Conservation (phyloP, 495 filamentous ascomycete species). For the Penicillium fimorum region DNA sequence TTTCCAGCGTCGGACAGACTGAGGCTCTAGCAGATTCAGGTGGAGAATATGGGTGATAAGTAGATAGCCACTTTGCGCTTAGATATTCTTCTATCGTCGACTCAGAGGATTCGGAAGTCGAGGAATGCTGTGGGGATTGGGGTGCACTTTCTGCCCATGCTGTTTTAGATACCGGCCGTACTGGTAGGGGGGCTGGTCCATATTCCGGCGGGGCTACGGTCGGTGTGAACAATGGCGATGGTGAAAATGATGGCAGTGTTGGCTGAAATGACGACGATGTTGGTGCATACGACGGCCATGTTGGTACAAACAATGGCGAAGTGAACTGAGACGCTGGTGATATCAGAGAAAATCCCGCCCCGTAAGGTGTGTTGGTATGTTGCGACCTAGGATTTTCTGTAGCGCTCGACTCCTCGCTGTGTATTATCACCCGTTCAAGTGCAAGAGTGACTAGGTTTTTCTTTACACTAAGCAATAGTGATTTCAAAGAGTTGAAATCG, state of each 20-base stretch:
- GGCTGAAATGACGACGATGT: too few species aligned
- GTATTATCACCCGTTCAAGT: conserved; percentile 11
- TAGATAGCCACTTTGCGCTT: conserved; percentile 11
- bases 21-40: conserved; percentile 4
- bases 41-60: conserved; percentile 12
- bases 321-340: too few species aligned
- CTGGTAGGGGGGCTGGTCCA: conserved; percentile 9
- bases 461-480: conserved; percentile 12
- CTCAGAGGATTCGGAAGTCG: conserved; percentile 13
- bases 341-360: too few species aligned
- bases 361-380: too few species aligned
- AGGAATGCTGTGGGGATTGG: conserved; percentile 7
- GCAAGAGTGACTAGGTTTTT: conserved; percentile 12
- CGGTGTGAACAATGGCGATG: background rate
- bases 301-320: too few species aligned
- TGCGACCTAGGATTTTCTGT: conserved; percentile 4
- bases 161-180: conserved; percentile 6
- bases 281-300: too few species aligned
- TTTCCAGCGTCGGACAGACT: conserved; percentile 10
- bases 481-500: conserved; percentile 15
- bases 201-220: background rate
- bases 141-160: conserved; percentile 8
- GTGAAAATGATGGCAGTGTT: conserved; percentile 3
- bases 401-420: conserved; percentile 5
- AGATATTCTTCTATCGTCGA: conserved; percentile 13